Evolutionary conservation across 1,284 basidiomycete species (phyloP).

Genomic region (Tilletia setariae): DNA sequence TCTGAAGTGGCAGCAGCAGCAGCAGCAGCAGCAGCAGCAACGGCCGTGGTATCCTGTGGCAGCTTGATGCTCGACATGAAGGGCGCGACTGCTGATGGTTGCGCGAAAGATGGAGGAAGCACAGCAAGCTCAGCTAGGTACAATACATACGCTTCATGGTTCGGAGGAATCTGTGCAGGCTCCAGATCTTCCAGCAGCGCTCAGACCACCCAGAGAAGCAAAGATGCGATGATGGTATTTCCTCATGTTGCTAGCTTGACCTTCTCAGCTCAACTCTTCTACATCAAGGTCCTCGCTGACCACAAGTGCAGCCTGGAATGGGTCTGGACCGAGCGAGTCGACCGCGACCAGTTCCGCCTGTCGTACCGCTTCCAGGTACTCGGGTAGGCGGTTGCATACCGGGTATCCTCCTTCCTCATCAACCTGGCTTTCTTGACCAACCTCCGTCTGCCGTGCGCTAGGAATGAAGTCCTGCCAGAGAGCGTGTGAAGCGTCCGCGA

Average conservation of each 20-base stretch:
- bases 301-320: neutral
- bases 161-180: too few relatives aligned
- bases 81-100: too few relatives aligned
- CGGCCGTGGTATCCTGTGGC: conserved; percentile 6
- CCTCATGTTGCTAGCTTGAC: too few relatives aligned
- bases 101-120: too few relatives aligned
- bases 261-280: neutral
- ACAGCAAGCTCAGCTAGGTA: too few relatives aligned
- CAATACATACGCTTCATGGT: too few relatives aligned
- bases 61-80: conserved; percentile 13
- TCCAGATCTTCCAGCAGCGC: too few relatives aligned
- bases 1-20: neutral
- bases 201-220: too few relatives aligned
- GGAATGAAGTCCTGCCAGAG: conserved; percentile 82
- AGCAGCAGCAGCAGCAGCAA: neutral
- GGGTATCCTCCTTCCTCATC: conserved; percentile 51
- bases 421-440: neutral
- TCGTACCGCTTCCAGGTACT: conserved; percentile 46
- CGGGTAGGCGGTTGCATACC: conserved; percentile 32
- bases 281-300: neutral
- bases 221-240: too few relatives aligned
- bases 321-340: conserved; percentile 8
- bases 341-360: conserved; percentile 28
- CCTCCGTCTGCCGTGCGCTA: neutral
- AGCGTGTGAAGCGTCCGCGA: conserved; percentile 82